A percentile compares a stretch with the other conserved stretches of the same genome.
Evolutionary conservation across 257 asterid genomes (phyloP).

Genomic region (Nicotiana sylvestris): DNA sequence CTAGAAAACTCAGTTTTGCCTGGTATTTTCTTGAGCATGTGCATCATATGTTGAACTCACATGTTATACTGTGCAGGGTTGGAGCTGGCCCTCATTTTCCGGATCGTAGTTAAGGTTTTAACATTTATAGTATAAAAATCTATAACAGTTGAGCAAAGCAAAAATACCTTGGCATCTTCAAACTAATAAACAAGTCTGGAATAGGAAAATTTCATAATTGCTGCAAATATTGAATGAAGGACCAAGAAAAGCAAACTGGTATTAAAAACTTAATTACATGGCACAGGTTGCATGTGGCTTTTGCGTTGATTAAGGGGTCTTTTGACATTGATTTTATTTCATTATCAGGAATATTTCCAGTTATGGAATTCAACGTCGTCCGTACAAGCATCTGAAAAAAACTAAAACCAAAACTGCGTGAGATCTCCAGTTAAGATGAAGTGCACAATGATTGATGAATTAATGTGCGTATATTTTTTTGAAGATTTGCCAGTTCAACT

Average conservation of each 20-base stretch:
- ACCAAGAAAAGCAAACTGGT: background rate
- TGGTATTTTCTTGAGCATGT: background rate
- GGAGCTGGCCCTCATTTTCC: background rate
- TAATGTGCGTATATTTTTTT: background rate
- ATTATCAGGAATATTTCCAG: background rate
- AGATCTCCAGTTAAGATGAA: background rate
- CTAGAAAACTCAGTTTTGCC: background rate
- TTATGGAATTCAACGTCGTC: background rate
- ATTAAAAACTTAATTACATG: background rate
- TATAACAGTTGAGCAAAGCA: constrained; percentile 4
- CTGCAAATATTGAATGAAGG: background rate
- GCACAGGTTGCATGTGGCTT: constrained; percentile 7
- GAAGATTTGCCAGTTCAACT: constrained; percentile 2
- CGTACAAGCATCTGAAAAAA: constrained; percentile 3
- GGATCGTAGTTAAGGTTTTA: background rate
- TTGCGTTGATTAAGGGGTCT: constrained; percentile 11
- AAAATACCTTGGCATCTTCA: constrained; percentile 12
- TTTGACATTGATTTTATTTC: background rate
- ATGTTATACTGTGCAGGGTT: background rate
- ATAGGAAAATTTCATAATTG: background rate
- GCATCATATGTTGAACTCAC: background rate
- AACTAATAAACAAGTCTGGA: background rate
- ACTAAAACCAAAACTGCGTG: background rate
- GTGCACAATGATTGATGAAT: background rate
- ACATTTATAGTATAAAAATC: background rate